These are phyloP conservation scores for Pythium utonaiense DNA, from an alignment of 352 stramenopile genomes.

Conservation along the genomic window DNA sequence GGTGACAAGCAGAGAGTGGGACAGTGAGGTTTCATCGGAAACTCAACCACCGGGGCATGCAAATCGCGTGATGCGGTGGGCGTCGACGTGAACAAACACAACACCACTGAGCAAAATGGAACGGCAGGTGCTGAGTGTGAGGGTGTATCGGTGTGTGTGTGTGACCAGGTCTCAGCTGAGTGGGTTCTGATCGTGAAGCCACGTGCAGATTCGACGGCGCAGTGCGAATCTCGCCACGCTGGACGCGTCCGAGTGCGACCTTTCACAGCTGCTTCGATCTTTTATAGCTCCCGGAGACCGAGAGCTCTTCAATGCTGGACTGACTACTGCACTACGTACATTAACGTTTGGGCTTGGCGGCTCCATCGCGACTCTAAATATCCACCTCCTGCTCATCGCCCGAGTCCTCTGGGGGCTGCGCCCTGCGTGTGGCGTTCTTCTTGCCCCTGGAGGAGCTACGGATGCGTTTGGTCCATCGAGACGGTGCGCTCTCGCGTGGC, in stretches of 20 bases:
- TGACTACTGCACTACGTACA: neutral
- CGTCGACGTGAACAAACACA: conserved; percentile 2
- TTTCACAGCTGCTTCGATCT: neutral
- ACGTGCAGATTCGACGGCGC: neutral
- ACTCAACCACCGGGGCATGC: neutral
- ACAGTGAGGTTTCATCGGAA: neutral
- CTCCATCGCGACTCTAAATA: conserved; percentile 14
- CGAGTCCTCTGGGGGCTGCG: conserved; percentile 21
- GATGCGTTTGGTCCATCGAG: conserved; percentile 5
- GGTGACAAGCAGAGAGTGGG: neutral
- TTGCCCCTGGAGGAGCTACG: conserved; percentile 13
- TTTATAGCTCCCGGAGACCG: no score
- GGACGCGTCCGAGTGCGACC: neutral
- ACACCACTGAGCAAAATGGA: neutral
- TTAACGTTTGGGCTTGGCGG: neutral
- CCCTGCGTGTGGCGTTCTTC: conserved; percentile 9
- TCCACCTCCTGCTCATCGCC: conserved; percentile 34
- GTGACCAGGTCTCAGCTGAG: neutral
- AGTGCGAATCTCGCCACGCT: neutral
- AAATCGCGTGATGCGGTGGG: neutral
- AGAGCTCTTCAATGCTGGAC: no score
- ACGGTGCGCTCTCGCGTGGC: neutral
- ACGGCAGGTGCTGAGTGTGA: no score
- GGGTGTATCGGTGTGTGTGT: no score
- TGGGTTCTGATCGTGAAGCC: neutral